Evolutionary conservation across 2,329 filamentous ascomycete species (phyloP), one percentile per base, ranked within the genome.

Genomic region (Pseudogymnoascus sp.): DNA sequence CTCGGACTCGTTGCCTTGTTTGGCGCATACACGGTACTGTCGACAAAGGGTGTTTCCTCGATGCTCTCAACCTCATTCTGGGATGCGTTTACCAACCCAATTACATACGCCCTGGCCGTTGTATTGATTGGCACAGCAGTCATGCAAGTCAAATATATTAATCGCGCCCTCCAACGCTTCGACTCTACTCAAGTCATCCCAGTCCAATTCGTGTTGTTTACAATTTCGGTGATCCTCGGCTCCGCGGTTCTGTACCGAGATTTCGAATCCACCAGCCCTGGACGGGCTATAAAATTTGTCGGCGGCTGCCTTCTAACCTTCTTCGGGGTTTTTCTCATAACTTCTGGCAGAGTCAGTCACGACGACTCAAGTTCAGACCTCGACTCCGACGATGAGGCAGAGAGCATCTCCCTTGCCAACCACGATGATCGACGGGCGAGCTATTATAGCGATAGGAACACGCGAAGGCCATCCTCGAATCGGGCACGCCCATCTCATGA

Each of bases 171-270:
- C 61, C 93, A 97, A 74, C 87, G 90, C 56, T 99, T 97, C 78
- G 91, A 97, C 75, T 96, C 95, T 6, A 99, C 95, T 0, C 92
- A 97, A 74, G 95, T 99, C 69, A 99, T 99, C 67, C 95, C 95
- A 0, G 95, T 95, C 13, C 95, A 99, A 72, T 99, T 99, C 70
- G 95, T 99, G 60, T 84, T 96, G 67, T 99, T 99, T 75, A 99
- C 95, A 0, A 81, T 99, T 7, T 96, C 90, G 5, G 95, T 97
- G 66, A 97, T 99, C 69, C 82, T 96, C 61, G 95, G 95, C 63
- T 97, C 93, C 70, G 93, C 93, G 1, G 83, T 99, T 7, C 78
- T 99, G 5, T 99, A 97, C 73, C 88, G 93, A 60, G 95, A 99
- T 74, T 99, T 99, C 71, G 90, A 97, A 74, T 87, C 89, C 44